These are phyloP conservation scores for Kluyveromyces siamensis DNA, from an alignment of 805 yeast genomes.

Conservation along the genomic window DNA sequence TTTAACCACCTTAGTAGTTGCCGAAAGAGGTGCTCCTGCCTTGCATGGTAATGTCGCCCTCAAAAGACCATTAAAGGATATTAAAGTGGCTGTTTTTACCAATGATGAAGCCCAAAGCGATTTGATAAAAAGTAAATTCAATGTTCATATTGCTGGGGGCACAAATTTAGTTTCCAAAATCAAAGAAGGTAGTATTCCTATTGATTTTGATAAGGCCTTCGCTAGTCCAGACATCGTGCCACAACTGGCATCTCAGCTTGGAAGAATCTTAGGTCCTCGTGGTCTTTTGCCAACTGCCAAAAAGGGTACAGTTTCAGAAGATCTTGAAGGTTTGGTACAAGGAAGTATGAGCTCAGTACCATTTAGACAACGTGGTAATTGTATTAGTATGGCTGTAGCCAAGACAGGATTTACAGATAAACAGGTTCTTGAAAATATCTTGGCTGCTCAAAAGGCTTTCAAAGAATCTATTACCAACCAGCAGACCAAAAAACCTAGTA, in stretches of 20 bases:
- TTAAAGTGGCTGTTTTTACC: conserved; percentile 62
- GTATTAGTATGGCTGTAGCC: conserved; percentile 62
- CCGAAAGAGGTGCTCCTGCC: conserved; percentile 71
- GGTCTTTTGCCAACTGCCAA: conserved; percentile 84
- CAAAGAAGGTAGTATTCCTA: conserved; percentile 36
- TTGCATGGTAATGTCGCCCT: conserved; percentile 62
- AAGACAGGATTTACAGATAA: conserved; percentile 69
- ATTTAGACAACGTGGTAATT: conserved; percentile 63
- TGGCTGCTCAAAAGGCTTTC: conserved; percentile 57
- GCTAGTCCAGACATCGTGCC: conserved; percentile 76
- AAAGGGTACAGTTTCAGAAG: conserved; percentile 76
- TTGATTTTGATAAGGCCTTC: conserved; percentile 64
- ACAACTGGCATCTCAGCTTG: conserved; percentile 52
- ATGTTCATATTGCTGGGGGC: conserved; percentile 67
- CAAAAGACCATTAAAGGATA: conserved; percentile 63
- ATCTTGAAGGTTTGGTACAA: conserved; percentile 44
- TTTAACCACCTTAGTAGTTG: conserved; percentile 52
- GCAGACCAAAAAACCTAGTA: conserved; percentile 57
- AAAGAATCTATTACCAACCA: conserved; percentile 43
- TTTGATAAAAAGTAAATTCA: conserved; percentile 42
- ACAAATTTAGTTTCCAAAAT: conserved; percentile 57
- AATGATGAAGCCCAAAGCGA: conserved; percentile 42
- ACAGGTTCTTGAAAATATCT: conserved; percentile 63
- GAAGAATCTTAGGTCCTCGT: conserved; percentile 77
- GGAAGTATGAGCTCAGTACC: conserved; percentile 59